These are phyloP conservation scores for Simmondsia chinensis DNA, from an alignment of 148 eudicot species.

Conservation along the genomic window DNA sequence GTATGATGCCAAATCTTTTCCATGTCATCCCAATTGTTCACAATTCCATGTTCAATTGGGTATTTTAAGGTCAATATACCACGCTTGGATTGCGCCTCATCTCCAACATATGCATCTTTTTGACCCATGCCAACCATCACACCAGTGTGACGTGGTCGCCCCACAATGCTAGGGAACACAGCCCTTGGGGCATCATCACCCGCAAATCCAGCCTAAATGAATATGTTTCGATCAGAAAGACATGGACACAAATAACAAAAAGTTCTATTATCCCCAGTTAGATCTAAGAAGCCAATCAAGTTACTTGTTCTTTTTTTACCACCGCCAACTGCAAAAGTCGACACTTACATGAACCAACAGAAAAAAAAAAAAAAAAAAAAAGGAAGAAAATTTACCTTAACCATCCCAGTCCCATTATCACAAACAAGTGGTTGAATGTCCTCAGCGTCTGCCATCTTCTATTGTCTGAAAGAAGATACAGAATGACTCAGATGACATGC, in stretches of 20 bases:
- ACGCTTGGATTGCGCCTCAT: constrained; percentile 74
- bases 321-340: too few species aligned
- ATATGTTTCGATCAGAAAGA: constrained; percentile 4
- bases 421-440: constrained; percentile 43
- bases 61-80: constrained; percentile 68
- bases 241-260: too few species aligned
- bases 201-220: constrained; percentile 64
- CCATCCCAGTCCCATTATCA: constrained; percentile 47
- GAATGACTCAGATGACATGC: neutral
- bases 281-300: too few species aligned
- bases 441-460: constrained; percentile 34
- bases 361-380: neutral
- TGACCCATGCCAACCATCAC: constrained; percentile 91
- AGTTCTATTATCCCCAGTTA: too few species aligned
- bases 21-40: constrained; percentile 84
- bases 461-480: constrained; percentile 2
- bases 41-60: constrained; percentile 79
- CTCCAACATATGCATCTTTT: constrained; percentile 79
- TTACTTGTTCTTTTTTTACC: too few species aligned
- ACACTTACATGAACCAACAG: neutral
- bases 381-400: constrained; percentile 17
- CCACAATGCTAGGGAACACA: constrained; percentile 75
- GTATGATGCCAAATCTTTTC: constrained; percentile 87
- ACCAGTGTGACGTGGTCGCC: constrained; percentile 77
- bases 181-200: constrained; percentile 89